Percentiles rank a stretch among this genome's conserved stretches.
Evolutionary conservation across 352 stramenopile species (phyloP).

Genomic region (Phytophthora sansomeana): DNA sequence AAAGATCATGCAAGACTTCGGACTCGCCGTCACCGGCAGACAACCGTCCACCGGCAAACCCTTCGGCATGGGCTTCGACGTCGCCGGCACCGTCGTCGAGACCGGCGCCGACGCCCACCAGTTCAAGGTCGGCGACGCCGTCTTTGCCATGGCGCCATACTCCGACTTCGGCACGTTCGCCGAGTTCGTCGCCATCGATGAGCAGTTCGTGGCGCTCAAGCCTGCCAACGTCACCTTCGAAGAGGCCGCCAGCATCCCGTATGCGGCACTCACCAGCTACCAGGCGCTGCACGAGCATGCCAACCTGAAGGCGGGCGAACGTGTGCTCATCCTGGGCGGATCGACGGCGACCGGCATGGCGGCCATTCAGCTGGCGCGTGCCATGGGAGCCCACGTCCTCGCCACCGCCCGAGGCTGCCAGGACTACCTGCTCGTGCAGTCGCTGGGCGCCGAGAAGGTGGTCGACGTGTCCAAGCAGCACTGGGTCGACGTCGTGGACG

Average conservation of each 20-base stretch:
- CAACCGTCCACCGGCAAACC: conserved; percentile 37
- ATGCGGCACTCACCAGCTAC: conserved; percentile 64
- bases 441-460: conserved; percentile 52
- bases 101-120: conserved; percentile 51
- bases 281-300: conserved; percentile 54
- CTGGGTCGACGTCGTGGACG: conserved; percentile 39
- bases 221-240: conserved; percentile 58
- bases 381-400: conserved; percentile 55
- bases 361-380: conserved; percentile 71
- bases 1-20: conserved; percentile 54
- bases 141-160: conserved; percentile 64
- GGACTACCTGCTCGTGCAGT: conserved; percentile 62
- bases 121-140: conserved; percentile 64
- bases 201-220: conserved; percentile 56
- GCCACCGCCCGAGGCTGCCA: conserved; percentile 66
- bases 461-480: conserved; percentile 66
- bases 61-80: conserved; percentile 68
- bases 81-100: conserved; percentile 65
- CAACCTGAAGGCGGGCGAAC: conserved; percentile 32
- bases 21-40: conserved; percentile 40
- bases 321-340: conserved; percentile 68
- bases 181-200: conserved; percentile 54
- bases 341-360: conserved; percentile 40
- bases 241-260: conserved; percentile 60
- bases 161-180: conserved; percentile 56